Evolutionary conservation across 1,284 basidiomycete genomes (phyloP), one percentile per base, ranked within the genome.

Genomic region (Ganoderma leucocontextum): DNA sequence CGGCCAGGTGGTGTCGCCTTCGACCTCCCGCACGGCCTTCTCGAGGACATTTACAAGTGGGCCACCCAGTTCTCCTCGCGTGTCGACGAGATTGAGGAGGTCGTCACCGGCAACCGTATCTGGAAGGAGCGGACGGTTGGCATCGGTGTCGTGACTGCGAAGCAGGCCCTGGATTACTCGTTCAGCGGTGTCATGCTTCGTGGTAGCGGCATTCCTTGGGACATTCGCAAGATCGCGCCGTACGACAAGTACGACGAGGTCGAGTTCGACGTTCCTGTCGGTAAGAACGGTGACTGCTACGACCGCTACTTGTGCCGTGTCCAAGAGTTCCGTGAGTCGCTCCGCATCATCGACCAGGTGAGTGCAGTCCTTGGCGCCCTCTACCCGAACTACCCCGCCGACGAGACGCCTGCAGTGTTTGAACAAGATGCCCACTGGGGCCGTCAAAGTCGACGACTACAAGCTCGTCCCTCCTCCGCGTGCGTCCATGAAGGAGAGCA

Each of bases 181-280:
- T 99, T 99, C 86, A 94, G 93, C 44, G 97, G 98, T 74, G 97
- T 99, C 76, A 99, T 99, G 97, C 84, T 99, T 36, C 87, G 97
- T 71, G 97, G 97, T 10, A 95, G 92, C 73, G 98, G 97, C 72
- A 85, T 99, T 47, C 91, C 95, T 60, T 99, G 98, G 97, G 97
- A 99, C 82, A 84, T 99, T 73, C 85, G 95, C 75, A 99, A 97
- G 83, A 90, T 95, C 35, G 86, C 89, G 36, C 97, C 97, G 29
- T 99, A 99, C 79, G 97, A 99, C 80, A 97, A 96, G 78, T 99
- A 99, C 80, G 95, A 95, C 77, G 91, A 98, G 89, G 96, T 99
- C 76, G 97, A 99, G 78, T 99, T 99, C 77, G 96, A 99, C 77
- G 85, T 99, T 47, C 97, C 98, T 22, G 92, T 99, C 58, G 97